Percentiles rank a stretch among this genome's conserved stretches.
phyloP scores from a whole-genome alignment of 305 asterid species.

The Solanum hybrid region DNA sequence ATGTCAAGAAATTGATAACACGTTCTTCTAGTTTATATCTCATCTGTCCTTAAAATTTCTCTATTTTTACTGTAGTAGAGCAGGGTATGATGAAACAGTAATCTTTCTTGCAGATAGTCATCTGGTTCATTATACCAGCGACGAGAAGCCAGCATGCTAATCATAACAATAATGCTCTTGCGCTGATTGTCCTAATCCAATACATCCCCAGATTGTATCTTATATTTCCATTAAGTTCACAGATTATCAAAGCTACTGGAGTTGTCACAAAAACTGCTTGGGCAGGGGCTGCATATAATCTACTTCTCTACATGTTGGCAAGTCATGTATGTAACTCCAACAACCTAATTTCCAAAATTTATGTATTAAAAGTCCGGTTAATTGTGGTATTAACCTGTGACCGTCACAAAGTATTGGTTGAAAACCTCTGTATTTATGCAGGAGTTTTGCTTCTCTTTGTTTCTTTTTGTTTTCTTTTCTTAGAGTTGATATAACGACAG shows the following conservation, averaged over 20 bases:
- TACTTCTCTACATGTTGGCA: slow-evolving; percentile 85
- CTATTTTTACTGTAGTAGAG: not conserved
- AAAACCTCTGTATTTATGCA: not conserved
- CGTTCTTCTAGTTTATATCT: not conserved
- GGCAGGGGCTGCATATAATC: slow-evolving; percentile 98
- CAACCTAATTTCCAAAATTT: not conserved
- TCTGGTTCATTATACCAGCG: slow-evolving; percentile 95
- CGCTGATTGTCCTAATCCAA: slow-evolving; percentile 78
- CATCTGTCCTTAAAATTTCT: not conserved
- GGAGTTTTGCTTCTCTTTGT: not conserved
- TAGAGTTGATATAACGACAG: not conserved
- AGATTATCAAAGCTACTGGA: slow-evolving; percentile 92
- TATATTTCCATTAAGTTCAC: slow-evolving; percentile 85
- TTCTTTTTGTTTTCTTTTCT: not conserved
- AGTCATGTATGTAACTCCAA: slow-evolving; percentile 70
- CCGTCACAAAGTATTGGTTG: not conserved
- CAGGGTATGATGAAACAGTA: slow-evolving; percentile 1
- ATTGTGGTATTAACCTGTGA: not conserved
- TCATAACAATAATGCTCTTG: slow-evolving; percentile 84
- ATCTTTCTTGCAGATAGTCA: slow-evolving; percentile 50
- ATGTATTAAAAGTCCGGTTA: not conserved
- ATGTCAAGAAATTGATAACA: not conserved
- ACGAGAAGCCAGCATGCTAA: slow-evolving; percentile 50
- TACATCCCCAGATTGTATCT: slow-evolving; percentile 85
- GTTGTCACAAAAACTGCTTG: slow-evolving; percentile 96